Percentiles rank a stretch among this genome's conserved stretches.
These are phyloP conservation scores for Cryptomeria japonica DNA, from an alignment of 75 land plant genomes.

Conservation along the genomic window DNA sequence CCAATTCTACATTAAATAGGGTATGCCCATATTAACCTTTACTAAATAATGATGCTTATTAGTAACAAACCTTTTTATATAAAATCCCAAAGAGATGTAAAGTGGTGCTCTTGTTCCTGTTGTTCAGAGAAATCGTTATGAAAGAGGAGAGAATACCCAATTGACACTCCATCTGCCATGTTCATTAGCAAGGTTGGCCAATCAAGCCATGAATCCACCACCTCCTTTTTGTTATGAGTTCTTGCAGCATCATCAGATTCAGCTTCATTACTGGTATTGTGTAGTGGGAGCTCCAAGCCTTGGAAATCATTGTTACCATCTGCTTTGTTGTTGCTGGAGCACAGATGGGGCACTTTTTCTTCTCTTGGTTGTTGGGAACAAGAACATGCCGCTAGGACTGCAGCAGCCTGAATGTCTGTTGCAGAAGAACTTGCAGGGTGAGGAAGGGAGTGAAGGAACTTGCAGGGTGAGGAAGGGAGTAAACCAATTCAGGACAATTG, in stretches of 20 bases:
- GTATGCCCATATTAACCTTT: no score
- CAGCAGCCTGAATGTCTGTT: constrained; percentile 12
- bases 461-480: no score
- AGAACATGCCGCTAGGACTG: constrained; percentile 2
- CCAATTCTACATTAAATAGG: no score
- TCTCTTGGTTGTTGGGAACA: not conserved
- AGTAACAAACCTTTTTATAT: no score
- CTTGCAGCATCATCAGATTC: not conserved
- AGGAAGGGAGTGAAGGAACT: constrained; percentile 3
- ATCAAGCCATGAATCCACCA: not conserved
- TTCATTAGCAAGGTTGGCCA: not conserved
- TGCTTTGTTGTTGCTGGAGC: not conserved
- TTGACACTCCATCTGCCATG: not conserved
- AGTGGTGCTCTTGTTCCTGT: no score
- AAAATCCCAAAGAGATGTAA: no score
- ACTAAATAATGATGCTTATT: no score
- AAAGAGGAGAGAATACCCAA: no score
- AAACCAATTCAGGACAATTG: constrained; percentile 26
- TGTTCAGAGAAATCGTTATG: no score
- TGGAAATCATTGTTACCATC: not conserved
- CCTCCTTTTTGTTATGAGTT: not conserved
- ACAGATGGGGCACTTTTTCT: not conserved
- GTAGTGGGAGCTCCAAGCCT: not conserved
- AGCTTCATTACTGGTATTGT: not conserved
- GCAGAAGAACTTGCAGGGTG: not conserved